Conservation (phyloP, 805 yeast species). For the Lachancea lanzarotensis region DNA sequence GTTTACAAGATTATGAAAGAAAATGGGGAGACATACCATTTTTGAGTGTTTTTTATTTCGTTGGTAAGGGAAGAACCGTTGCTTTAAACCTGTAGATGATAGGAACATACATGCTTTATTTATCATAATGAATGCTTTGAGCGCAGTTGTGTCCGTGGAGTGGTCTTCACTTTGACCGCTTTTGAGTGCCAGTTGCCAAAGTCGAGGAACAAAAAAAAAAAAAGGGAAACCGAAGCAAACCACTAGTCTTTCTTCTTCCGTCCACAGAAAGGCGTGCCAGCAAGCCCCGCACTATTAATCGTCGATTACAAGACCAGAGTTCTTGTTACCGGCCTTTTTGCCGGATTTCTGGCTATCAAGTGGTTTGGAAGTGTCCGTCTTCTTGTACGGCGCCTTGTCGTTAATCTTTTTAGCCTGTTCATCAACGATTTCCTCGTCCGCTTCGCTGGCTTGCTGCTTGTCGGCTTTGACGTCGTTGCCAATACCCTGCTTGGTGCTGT, state of each 20-base stretch:
- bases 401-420: slow-evolving; percentile 11
- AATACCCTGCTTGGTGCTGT: slow-evolving; percentile 6
- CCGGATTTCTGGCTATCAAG: background rate
- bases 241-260: no score
- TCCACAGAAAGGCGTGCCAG: no score
- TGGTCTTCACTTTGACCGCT: no score
- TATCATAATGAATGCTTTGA: background rate
- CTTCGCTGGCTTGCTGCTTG: slow-evolving; percentile 5
- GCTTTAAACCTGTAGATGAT: background rate
- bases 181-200: no score
- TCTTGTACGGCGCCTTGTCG: slow-evolving; percentile 12
- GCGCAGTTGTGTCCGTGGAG: background rate
- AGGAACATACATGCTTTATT: background rate
- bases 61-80: background rate
- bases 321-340: background rate
- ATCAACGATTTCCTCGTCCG: slow-evolving; percentile 5
- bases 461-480: slow-evolving; percentile 12
- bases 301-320: slow-evolving; percentile 8
- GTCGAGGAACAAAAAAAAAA: no score
- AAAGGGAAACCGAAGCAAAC: no score
- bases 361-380: slow-evolving; percentile 2
- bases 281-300: background rate
- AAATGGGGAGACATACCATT: no score
- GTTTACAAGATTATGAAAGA: no score
- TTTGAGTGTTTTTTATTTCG: no score